Evolutionary conservation across 805 yeast species (phyloP), one percentile per base, ranked within the genome.

Genomic region (Saturnispora diversa): DNA sequence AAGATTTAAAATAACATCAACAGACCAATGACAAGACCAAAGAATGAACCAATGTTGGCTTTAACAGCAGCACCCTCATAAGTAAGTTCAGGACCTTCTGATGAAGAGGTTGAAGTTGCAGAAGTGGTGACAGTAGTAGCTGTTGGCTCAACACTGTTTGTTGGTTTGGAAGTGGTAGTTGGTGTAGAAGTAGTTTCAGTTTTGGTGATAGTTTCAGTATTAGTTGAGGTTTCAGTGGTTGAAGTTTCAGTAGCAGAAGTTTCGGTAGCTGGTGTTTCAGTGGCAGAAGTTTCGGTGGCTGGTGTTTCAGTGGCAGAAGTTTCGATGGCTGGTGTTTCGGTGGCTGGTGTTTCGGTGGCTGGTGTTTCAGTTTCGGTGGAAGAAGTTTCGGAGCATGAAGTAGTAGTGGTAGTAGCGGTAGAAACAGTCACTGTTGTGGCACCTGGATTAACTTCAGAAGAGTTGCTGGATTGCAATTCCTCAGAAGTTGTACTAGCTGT

Each of bases 41-140:
- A 8, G 4, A 37, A 17, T 10, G 37, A 16, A 27, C 35, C 21
- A 13, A 38, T 32, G 4, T 32, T 17, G 12, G 35, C 36, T 6
- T 38, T 23, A n/a, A 42, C 44, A 17, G 43, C 49, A 22, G 50
- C 48, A 36, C 45, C 53, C 24, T 43, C 39, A 10, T 44, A 44
- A 10, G 48, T 17, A 29, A n/a, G n/a, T n/a, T n/a, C n/a, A n/a
- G n/a, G n/a, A 15, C 28, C 27, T 7, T 44, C 40, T n/a, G 47
- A 34, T 2, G 50, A n/a, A 13, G 49, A 49, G n/a, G n/a, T n/a
- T n/a, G n/a, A n/a, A n/a, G n/a, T n/a, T n/a, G 35, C 25, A 21
- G 19, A 31, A 16, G 20, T 17, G 6, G 35, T 33, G 13, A 48
- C 26, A 21, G 34, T 39, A 8, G 42, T 21, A 12, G 48, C 26